Evolutionary conservation across 2,329 filamentous ascomycete genomes (phyloP), one percentile per base, ranked within the genome.

Genomic region (Botrytis deweyae): DNA sequence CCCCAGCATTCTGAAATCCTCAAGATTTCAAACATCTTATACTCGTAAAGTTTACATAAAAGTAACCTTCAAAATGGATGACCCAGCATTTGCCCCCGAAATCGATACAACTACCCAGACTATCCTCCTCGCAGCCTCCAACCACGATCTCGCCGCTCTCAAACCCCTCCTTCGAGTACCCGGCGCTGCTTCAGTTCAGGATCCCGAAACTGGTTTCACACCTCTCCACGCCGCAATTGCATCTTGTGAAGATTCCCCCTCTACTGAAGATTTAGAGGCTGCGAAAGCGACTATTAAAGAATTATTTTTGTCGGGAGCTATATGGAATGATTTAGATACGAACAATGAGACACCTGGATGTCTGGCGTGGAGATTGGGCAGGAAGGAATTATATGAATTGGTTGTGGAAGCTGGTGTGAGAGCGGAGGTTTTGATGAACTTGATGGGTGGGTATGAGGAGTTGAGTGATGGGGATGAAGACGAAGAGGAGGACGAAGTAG

Each of bases 271-370:
- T 59, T 82, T 92, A 46, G 88, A 90, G 65, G 88, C 88, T 58
- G 92, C 90, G 4, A 87, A 88, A 72, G 88, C 90, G 70, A 91
- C 91, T 0, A 85, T 98, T 7, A 88, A 89, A 77, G 88, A 96
- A 80, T 87, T 98, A 12, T 90, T 98, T 75, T 88, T 95, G 80
- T 92, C 92, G 78, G 96, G 96, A 46, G 96, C 94, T 18, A 98
- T 98, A 78, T 99, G 96, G 96, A 99, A 99, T 84, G 95, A 98
- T 81, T 86, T 98, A 73, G 94, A 98, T 82, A 84, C 86, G 77
- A 91, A 93, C 78, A 88, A 94, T 79, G 95, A 98, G 86, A 98
- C 96, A 4, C 94, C 96, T 0, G 96, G 94, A 12, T 98, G 95
- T 81, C 85, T 98, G 62, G 96, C 96, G 14, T 86, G 87, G 74